Conservation (phyloP, 2,329 filamentous ascomycete species). For the Aspergillus puulaauensis region DNA sequence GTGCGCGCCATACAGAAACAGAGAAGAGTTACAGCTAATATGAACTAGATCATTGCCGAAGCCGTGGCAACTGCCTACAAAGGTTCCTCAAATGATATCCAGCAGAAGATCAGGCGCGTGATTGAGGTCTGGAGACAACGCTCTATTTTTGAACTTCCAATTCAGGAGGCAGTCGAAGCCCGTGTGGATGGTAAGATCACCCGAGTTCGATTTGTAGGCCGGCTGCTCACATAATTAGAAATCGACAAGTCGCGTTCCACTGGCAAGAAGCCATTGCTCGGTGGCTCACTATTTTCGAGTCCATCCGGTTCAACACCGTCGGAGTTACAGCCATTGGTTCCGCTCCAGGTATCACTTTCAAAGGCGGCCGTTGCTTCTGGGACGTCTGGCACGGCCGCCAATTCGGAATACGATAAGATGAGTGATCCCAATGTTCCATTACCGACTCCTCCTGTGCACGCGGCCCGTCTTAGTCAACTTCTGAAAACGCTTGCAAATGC, state of each 20-base stretch:
- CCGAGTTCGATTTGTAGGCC: conserved; percentile 4
- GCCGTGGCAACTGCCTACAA: conserved; percentile 90
- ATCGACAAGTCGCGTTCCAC: conserved; percentile 56
- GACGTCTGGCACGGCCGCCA: conserved; percentile 67
- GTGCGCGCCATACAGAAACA: conserved; percentile 14
- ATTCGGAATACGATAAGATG: conserved; percentile 80
- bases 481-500: conserved; percentile 85
- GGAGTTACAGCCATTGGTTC: conserved; percentile 74
- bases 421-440: conserved; percentile 67
- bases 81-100: conserved; percentile 79
- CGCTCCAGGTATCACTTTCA: conserved; percentile 69
- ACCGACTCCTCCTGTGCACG: conserved; percentile 85
- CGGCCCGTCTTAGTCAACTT: conserved; percentile 83
- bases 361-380: conserved; percentile 71
- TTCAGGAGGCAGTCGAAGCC: conserved; percentile 77
- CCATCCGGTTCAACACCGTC: conserved; percentile 62
- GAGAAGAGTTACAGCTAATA: conserved; percentile 20
- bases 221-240: conserved; percentile 37
- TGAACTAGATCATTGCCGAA: conserved; percentile 71
- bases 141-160: conserved; percentile 75
- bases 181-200: conserved; percentile 69
- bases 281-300: conserved; percentile 70
- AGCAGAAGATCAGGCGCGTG: conserved; percentile 82
- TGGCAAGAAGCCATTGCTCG: conserved; percentile 57
- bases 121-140: conserved; percentile 93